Percentiles rank a stretch among this genome's conserved stretches.
phyloP scores from a whole-genome alignment of 495 filamentous ascomycete species.

The Aspergillus bridgeri region DNA sequence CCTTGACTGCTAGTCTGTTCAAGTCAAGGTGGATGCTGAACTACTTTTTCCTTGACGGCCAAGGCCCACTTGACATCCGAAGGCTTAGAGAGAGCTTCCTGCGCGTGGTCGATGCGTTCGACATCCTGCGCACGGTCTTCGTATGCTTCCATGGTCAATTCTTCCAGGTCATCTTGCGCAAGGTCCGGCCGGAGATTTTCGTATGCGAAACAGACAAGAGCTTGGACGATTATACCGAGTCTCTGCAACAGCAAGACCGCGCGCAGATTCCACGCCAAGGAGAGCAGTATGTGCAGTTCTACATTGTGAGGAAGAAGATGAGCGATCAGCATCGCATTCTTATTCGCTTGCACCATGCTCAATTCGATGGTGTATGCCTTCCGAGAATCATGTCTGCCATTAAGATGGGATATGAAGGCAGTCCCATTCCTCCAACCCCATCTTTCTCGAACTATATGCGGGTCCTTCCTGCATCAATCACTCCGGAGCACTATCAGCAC shows the following conservation, averaged over 20 bases:
- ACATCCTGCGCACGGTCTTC: constrained; percentile 70
- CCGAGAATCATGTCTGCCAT: constrained; percentile 57
- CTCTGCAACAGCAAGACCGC: constrained; percentile 46
- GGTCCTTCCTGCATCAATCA: constrained; percentile 42
- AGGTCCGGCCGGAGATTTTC: constrained; percentile 48
- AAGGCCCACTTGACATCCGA: constrained; percentile 42
- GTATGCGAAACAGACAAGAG: constrained; percentile 53
- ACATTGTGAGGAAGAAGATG: constrained; percentile 50
- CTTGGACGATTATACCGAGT: constrained; percentile 48
- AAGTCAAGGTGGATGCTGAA: constrained; percentile 52
- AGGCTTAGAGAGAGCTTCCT: constrained; percentile 45
- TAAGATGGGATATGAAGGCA: constrained; percentile 50
- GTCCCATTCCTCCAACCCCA: constrained; percentile 36
- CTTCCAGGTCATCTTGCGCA: constrained; percentile 59
- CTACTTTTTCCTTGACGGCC: constrained; percentile 55
- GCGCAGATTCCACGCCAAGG: constrained; percentile 55
- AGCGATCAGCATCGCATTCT: constrained; percentile 54
- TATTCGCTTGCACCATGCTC: constrained; percentile 68
- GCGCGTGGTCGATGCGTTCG: constrained; percentile 51
- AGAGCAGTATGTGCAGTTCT: constrained; percentile 60
- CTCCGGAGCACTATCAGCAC: constrained; percentile 53
- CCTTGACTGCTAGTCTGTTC: constrained; percentile 56
- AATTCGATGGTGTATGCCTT: constrained; percentile 71
- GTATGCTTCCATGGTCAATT: constrained; percentile 53
- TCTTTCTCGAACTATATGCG: constrained; percentile 61